Percentiles rank a stretch among this genome's conserved stretches.
These are phyloP conservation scores for Aspergillus aculeatinus DNA, from an alignment of 2,329 filamentous ascomycete genomes.

Conservation along the genomic window DNA sequence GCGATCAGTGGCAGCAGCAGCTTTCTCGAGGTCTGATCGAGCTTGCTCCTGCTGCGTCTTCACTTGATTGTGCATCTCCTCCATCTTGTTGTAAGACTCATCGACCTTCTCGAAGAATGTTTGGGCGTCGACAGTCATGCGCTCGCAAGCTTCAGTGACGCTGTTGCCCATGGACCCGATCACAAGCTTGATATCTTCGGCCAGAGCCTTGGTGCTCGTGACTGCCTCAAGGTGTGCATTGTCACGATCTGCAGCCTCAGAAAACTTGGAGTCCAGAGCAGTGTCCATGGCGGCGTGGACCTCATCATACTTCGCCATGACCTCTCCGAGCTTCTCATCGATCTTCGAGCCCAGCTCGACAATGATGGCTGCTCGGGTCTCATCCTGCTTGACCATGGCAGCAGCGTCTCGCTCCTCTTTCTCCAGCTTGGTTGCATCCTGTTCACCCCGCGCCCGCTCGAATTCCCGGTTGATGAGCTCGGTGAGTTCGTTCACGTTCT, in stretches of 20 bases:
- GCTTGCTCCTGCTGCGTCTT: slow-evolving; percentile 81
- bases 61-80: slow-evolving; percentile 68
- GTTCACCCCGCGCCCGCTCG: slow-evolving; percentile 76
- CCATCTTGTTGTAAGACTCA: slow-evolving; percentile 70
- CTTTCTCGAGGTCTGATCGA: slow-evolving; percentile 74
- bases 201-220: slow-evolving; percentile 71
- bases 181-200: slow-evolving; percentile 82
- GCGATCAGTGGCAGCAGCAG: slow-evolving; percentile 69
- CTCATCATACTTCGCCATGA: slow-evolving; percentile 86
- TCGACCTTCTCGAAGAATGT: slow-evolving; percentile 82
- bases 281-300: slow-evolving; percentile 71
- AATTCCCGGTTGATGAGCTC: slow-evolving; percentile 81
- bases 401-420: slow-evolving; percentile 61
- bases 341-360: slow-evolving; percentile 57
- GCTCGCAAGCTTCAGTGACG: slow-evolving; percentile 79
- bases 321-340: slow-evolving; percentile 75
- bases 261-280: slow-evolving; percentile 70
- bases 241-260: slow-evolving; percentile 71
- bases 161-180: slow-evolving; percentile 81
- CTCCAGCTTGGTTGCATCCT: slow-evolving; percentile 78
- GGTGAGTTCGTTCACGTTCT: slow-evolving; percentile 69
- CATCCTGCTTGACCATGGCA: slow-evolving; percentile 59
- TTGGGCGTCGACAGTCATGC: slow-evolving; percentile 82
- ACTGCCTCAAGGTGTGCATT: slow-evolving; percentile 71
- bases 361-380: slow-evolving; percentile 56